Evolutionary conservation across 1,139 yeast species (phyloP), one percentile per base, ranked within the genome.

Genomic region (Neolecta irregularis): DNA sequence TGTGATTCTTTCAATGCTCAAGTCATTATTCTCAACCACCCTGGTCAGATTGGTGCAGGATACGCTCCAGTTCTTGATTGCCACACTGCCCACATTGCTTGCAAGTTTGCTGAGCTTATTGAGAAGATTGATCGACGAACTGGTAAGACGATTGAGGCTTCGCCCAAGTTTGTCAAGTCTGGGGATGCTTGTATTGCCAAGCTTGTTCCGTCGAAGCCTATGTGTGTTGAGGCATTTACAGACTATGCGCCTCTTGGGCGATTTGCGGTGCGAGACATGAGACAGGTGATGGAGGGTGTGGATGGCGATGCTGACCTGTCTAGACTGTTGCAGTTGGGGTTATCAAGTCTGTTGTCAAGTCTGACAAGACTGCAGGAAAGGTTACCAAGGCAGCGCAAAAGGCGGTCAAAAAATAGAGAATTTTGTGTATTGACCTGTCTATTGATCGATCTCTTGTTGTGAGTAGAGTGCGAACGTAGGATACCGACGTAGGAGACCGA

Each of bases 321-420:
- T n/a, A n/a, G 70, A 83, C 95, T 55, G 96, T 85, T 58, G 95
- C 95, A 62, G 95, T 85, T 64, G 96, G 95, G 81, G 95, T 85
- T 64, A 81, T 85, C 88, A 85, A 85, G 80, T 69, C 91, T 55
- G 96, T 88, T 59, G 94, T 74, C 62, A 88, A 88, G 80, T 61
- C 91, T 51, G 74, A 72, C 69, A 50, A 49, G 37, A 64, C 62
- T 57, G 80, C 81, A 59, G 93, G 92, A 72, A 88, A 88, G 88
- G 94, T 88, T 58, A 88, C 98, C 88, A 88, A 88, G 85, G 92
- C 98, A 67, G 96, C 96, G 64, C 74, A 68, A 61, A 88, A 88
- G 83, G 95, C 95, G 67, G 76, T 77, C 63, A 85, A 83, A 85
- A 81, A 85, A 75, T 85, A 85, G 77, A n/a, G n/a, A n/a, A n/a